Evolutionary conservation across 78 protist genomes (phyloP).

Genomic region (Chrysochromulina parva): DNA sequence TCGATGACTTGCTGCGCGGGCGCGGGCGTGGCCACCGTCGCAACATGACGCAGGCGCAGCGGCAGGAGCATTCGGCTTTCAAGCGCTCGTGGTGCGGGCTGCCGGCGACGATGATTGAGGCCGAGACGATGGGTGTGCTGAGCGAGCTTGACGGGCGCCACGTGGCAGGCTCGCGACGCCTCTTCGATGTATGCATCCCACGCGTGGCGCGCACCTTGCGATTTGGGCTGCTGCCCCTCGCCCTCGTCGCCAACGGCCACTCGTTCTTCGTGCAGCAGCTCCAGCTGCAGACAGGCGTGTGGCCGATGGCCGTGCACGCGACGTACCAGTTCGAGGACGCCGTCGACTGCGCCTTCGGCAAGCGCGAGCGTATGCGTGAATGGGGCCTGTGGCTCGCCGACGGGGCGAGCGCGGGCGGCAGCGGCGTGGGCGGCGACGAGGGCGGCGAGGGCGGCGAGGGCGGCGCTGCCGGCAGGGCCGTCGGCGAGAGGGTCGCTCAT

Average conservation of each 20-base stretch:
- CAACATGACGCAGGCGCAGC: neutral
- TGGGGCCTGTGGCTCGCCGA: neutral
- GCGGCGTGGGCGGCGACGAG: no score
- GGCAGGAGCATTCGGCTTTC: neutral
- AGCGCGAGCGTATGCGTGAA: neutral
- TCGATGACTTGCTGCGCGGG: neutral
- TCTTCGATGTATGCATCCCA: neutral
- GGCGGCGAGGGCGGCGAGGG: no score
- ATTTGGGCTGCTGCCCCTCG: neutral
- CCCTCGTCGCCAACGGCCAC: neutral
- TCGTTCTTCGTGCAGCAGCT: constrained; percentile 13
- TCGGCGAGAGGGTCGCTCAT: neutral
- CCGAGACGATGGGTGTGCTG: neutral
- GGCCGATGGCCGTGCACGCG: constrained; percentile 9
- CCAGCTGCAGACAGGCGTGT: neutral
- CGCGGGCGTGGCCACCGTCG: neutral
- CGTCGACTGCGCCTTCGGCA: neutral
- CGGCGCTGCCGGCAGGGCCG: neutral
- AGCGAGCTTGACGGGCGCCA: neutral
- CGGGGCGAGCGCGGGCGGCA: no score
- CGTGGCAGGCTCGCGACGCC: neutral
- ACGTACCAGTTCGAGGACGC: neutral
- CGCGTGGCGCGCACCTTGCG: no score
- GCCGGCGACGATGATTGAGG: neutral
- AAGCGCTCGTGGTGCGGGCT: neutral